Evolutionary conservation across 2,329 filamentous ascomycete species (phyloP), one percentile per base, ranked within the genome.

Genomic region (Stemphylium beticola): DNA sequence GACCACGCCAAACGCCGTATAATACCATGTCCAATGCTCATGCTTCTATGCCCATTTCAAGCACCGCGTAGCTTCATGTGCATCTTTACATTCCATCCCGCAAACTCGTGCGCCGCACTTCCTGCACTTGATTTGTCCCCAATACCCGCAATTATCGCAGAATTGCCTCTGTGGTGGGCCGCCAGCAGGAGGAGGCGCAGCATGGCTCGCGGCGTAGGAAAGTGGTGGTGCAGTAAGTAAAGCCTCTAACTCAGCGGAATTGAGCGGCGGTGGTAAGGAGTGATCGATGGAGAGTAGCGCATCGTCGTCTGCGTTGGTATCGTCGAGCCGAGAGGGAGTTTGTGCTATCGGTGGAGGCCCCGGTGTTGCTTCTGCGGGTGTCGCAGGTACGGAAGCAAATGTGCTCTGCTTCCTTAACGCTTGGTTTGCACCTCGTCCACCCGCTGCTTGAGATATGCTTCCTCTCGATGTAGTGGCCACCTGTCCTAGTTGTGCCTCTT

Each of bases 141-240:
- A 93, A 75, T 92, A 93, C 12, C 90, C 90, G 69, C 90, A 93
- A 29, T 92, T 85, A 69, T 88, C 88, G 75, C 90, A 93, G 73
- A 93, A 93, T 32, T 79, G 78, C 55, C 89, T 80, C 49, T 77
- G 75, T 41, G 79, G 78, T 2, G 88, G 87, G 9, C 70, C 76
- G 14, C 65, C 65, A 3, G 70, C 52, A 4, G 76, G 67, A 12
- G 77, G 75, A 17, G 79, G 75, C 4, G 72, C 74, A 14, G 72
- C 76, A 53, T 78, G 74, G 39, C 87, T 86, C 62, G 90, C 88
- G 42, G 83, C 79, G 74, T 91, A 93, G 33, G 80, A 86, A 49
- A 92, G 76, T 41, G 89, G 85, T 46, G 88, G 85, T 7, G 83
- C 83, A 18, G 82, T 77, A 47, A 92, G 77, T 45, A 93, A 77